Conservation (phyloP, 179 eudicot genomes). For the Dionaea muscipula region DNA sequence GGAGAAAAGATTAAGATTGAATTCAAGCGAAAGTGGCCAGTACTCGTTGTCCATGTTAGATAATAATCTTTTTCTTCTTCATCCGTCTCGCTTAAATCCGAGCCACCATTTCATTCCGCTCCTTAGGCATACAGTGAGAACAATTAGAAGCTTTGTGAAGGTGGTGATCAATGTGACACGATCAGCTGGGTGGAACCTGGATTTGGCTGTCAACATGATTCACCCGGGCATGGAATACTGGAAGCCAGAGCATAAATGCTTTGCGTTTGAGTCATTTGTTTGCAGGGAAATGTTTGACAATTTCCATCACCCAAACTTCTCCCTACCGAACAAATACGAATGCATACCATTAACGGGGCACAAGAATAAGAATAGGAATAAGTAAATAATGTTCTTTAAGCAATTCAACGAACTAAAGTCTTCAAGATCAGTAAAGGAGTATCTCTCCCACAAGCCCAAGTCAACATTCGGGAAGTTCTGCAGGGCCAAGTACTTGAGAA, state of each 20-base stretch:
- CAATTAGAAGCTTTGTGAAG: slow-evolving; percentile 32
- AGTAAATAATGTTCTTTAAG: slow-evolving; percentile 27
- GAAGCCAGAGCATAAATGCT: slow-evolving; percentile 35
- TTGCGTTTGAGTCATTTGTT: slow-evolving; percentile 46
- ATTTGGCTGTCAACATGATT: slow-evolving; percentile 26
- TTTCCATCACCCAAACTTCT: slow-evolving; percentile 37
- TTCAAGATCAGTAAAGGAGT: slow-evolving; percentile 36
- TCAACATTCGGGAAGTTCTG: slow-evolving; percentile 56
- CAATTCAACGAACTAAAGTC: slow-evolving; percentile 44
- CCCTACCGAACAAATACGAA: slow-evolving; percentile 23
- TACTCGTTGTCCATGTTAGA: slow-evolving; percentile 26
- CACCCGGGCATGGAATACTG: slow-evolving; percentile 31
- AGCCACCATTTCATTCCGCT: slow-evolving; percentile 29
- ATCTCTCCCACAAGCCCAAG: slow-evolving; percentile 49
- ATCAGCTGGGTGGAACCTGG: slow-evolving; percentile 39
- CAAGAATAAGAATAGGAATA: slow-evolving; percentile 23
- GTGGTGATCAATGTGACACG: slow-evolving; percentile 33
- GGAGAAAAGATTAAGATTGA: slow-evolving; percentile 32
- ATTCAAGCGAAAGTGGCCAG: slow-evolving; percentile 34
- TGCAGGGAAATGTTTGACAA: slow-evolving; percentile 52
- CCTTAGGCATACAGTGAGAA: slow-evolving; percentile 28
- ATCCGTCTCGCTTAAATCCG: slow-evolving; percentile 31
- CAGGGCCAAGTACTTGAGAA: slow-evolving; percentile 35
- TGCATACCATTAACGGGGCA: slow-evolving; percentile 27
- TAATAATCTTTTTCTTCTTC: too few relatives aligned